Conservation (phyloP, 148 eudicot species). For the Fagopyrum esculentum region DNA sequence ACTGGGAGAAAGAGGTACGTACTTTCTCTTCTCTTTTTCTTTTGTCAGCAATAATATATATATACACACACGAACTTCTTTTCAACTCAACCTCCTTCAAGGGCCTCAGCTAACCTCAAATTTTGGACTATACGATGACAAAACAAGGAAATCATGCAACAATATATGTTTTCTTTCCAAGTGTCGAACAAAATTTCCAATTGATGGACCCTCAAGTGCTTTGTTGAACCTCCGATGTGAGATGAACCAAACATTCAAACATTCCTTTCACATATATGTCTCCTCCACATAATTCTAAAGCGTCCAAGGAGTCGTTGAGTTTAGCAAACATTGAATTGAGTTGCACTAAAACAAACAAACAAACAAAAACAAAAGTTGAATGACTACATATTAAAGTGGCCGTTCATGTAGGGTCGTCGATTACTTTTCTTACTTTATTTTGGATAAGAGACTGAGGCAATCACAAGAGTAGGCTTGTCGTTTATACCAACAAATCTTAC, state of each 20-base stretch:
- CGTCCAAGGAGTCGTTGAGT: not conserved
- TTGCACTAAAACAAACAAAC: no score
- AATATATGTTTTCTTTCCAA: not conserved
- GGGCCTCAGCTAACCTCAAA: no score
- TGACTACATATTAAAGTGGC: not conserved
- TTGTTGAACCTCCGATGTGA: not conserved
- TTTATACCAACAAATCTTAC: not conserved
- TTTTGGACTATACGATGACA: no score
- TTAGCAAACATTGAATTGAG: not conserved
- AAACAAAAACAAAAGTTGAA: no score
- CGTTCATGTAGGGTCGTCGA: not conserved
- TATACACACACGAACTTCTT: not conserved
- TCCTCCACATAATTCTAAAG: not conserved
- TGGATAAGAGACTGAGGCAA: not conserved
- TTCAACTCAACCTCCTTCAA: not conserved
- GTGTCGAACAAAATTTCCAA: not conserved
- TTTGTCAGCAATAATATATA: not conserved
- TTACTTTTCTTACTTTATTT: not conserved
- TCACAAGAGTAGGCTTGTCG: not conserved
- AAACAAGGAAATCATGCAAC: no score
- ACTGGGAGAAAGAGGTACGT: conserved; percentile 48
- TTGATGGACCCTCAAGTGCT: not conserved
- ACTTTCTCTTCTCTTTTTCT: not conserved
- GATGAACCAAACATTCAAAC: conserved; percentile 9
- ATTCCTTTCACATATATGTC: not conserved